These are phyloP conservation scores for Nemania abortiva DNA, from an alignment of 2,329 filamentous ascomycete genomes.

Conservation along the genomic window DNA sequence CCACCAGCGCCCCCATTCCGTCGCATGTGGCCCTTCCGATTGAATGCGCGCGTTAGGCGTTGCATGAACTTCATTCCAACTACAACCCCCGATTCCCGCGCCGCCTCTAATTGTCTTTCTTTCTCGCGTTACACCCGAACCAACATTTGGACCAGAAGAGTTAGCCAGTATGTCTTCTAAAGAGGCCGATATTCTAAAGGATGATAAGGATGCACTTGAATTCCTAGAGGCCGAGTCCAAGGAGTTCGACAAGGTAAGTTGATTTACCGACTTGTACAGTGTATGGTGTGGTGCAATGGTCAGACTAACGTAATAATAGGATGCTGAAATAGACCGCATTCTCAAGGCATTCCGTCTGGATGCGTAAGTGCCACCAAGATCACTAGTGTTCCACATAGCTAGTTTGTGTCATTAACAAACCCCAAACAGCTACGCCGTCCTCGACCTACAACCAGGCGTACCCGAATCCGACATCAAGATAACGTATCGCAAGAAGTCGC, in stretches of 20 bases:
- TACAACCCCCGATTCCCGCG: not conserved
- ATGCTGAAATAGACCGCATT: slow-evolving; percentile 95
- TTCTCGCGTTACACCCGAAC: not conserved
- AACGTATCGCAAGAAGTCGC: slow-evolving; percentile 95
- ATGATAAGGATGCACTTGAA: slow-evolving; percentile 78
- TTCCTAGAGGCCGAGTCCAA: slow-evolving; percentile 86
- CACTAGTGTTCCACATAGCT: not conserved
- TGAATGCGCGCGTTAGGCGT: not conserved
- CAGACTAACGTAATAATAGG: slow-evolving; percentile 64
- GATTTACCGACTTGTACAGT: slow-evolving; percentile 1
- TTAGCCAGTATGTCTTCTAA: slow-evolving; percentile 55
- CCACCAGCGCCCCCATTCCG: slow-evolving; percentile 18
- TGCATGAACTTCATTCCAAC: slow-evolving; percentile 4
- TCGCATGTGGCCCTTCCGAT: slow-evolving; percentile 17
- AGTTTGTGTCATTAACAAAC: slow-evolving; percentile 16
- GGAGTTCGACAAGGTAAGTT: slow-evolving; percentile 85
- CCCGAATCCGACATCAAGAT: slow-evolving; percentile 96
- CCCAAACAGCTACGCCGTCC: slow-evolving; percentile 80
- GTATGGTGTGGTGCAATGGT: not conserved
- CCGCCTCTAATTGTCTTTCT: not conserved
- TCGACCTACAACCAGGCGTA: slow-evolving; percentile 95
- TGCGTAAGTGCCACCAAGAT: slow-evolving; percentile 58
- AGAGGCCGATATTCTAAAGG: slow-evolving; percentile 61
- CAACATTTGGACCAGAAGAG: not conserved
- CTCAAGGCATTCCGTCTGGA: slow-evolving; percentile 85